These are phyloP conservation scores for Flaveria trinervia DNA, from an alignment of 129 eudicot species.

Conservation along the genomic window DNA sequence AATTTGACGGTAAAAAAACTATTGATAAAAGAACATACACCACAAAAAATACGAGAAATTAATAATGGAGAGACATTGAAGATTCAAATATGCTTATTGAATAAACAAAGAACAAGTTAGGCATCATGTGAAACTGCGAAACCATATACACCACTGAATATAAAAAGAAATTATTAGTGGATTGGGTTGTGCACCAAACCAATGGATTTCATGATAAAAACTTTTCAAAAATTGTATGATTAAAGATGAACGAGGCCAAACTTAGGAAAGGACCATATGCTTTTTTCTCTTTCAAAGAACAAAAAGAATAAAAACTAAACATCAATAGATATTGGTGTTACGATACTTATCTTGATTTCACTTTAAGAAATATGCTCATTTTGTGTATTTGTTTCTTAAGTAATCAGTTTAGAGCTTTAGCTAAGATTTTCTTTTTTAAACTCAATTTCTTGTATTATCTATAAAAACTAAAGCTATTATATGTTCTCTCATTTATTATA, in stretches of 20 bases:
- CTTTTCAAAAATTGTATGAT: not conserved
- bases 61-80: not conserved
- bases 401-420: not conserved
- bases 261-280: not conserved
- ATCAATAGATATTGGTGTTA: not conserved
- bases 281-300: not conserved
- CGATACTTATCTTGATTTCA: not conserved
- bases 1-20: too few species aligned
- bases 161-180: not conserved
- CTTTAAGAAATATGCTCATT: not conserved
- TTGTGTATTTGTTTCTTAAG: not conserved
- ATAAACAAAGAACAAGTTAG: not conserved
- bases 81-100: not conserved
- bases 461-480: not conserved
- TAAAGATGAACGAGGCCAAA: constrained; percentile 2
- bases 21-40: too few species aligned
- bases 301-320: not conserved
- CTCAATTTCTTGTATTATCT: not conserved
- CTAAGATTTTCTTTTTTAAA: not conserved
- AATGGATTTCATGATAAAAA: not conserved
- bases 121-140: not conserved
- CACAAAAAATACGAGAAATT: too few species aligned
- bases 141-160: not conserved
- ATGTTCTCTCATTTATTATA: not conserved
- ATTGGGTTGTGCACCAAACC: constrained; percentile 24